Evolutionary conservation across 108 stramenopile genomes (phyloP), one percentile per base, ranked within the genome.

Genomic region (Skeletonema marinoi): DNA sequence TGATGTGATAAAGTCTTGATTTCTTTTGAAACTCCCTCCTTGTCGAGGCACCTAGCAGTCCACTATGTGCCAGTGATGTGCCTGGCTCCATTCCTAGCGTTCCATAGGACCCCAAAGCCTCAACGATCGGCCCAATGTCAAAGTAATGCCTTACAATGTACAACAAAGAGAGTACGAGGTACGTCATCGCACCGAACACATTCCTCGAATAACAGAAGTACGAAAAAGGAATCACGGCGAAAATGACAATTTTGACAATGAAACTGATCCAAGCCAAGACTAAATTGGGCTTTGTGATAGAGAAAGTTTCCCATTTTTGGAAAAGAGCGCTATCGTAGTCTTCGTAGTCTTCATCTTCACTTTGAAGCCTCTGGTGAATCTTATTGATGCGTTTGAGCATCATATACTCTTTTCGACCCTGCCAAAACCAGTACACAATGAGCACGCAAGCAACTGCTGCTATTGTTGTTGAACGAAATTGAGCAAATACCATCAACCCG

Each of bases 181-280:
- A 80, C n/a, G 69, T 32, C 21, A 75, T 41, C 11, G 59, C 75
- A 16, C 73, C 73, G 7, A 60, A 10, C n/a, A 54, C 14, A 44
- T 80, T 80, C 41, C 36, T 66, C 29, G 72, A 44, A 42, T 25
- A 73, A 32, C 63, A 65, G 16, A 73, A 32, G 63, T 66, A 66
- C 19, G 44, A 44, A 32, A 73, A 50, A 8, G 72, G 72, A 32
- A 44, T 29, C 41, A 73, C 0, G 65, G 16, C 21, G 65, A 19
- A 32, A 51, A 42, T 31, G 10, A 73, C 3, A 66, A 31, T n/a
- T 14, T 73, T 21, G 17, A 32, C 10, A 0, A 50, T 0, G 36
- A 65, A 65, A 38, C 21, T 14, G 21, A 14, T 9, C 31, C 21
- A 25, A 25, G 29, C 6, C 7, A 66, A 41, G 32, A 44, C 21